A percentile compares a stretch with the other conserved stretches of the same genome.
Evolutionary conservation across 768 basidiomycete species (phyloP).

Genomic region (Leucosporidium creatinivorum): DNA sequence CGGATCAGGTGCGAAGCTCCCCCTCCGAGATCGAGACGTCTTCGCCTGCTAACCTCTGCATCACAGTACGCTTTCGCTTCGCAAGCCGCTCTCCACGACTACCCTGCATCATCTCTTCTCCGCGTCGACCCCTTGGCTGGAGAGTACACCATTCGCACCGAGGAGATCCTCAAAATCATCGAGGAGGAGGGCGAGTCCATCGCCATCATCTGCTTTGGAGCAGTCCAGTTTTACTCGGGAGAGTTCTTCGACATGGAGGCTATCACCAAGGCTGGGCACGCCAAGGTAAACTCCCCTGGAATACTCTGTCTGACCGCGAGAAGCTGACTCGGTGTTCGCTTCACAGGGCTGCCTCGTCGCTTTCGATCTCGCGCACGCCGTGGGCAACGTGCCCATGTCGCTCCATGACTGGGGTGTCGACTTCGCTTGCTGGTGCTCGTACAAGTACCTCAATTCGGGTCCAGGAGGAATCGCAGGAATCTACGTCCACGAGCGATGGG

Average conservation of each 20-base stretch:
- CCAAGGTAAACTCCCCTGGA: constrained; percentile 52
- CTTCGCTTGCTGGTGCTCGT: constrained; percentile 98
- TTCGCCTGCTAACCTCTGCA: constrained; percentile 3
- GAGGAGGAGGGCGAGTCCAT: constrained; percentile 65
- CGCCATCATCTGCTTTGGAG: constrained; percentile 84
- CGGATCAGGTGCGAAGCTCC: constrained; percentile 67
- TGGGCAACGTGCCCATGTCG: constrained; percentile 81
- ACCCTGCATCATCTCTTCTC: constrained; percentile 66
- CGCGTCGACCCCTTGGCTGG: constrained; percentile 71
- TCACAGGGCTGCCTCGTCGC: constrained; percentile 82
- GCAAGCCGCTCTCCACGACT: constrained; percentile 74
- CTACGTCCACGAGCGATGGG: constrained; percentile 59
- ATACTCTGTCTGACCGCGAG: too few relatives aligned
- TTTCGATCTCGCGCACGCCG: constrained; percentile 93
- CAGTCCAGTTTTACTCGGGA: constrained; percentile 95
- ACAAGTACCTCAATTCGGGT: constrained; percentile 92
- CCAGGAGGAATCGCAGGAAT: constrained; percentile 93
- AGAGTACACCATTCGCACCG: constrained; percentile 75
- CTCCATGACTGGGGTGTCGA: constrained; percentile 92
- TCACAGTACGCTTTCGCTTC: constrained; percentile 88
- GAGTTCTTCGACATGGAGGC: constrained; percentile 82
- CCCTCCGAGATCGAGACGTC: not conserved
- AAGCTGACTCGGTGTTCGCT: not conserved
- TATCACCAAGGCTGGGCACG: constrained; percentile 76
- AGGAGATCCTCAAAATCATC: constrained; percentile 75